Evolutionary conservation across 768 basidiomycete genomes (phyloP), one percentile per base, ranked within the genome.

Genomic region (Phlegmacium glaucopus): DNA sequence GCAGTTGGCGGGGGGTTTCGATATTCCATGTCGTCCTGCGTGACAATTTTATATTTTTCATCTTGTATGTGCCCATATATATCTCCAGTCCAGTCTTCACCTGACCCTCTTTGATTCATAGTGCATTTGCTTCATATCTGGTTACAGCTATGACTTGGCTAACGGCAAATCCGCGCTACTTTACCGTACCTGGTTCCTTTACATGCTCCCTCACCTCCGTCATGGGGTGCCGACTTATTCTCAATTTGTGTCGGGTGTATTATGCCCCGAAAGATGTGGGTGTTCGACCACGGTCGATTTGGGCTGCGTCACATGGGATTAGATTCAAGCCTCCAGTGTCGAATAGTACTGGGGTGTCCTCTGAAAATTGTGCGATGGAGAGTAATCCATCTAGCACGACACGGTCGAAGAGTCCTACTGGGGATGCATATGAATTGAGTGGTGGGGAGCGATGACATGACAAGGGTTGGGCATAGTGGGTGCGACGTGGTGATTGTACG

Each of bases 221-320:
- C 18, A 55, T 61, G 50, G 58, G 62, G 8, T 61, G 58, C 30
- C 57, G 63, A 43, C 48, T 67, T 26, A 56, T 67, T 45, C 59
- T 67, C 39, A 66, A 65, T 47, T 59, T 67, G 9, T 61, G 53
- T 40, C 46, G 61, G 30, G 61, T 61, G 8, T 63, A 56, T 47
- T 58, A 62, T 36, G 45, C 60, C 6, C 27, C 39, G n/a, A 46
- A 47, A n/a, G 15, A 42, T 0, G 30, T 38, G 3, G 46, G 13
- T 9, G 48, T 36, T 12, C 45, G 36, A 1, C 52, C 48, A 35
- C 9, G 4, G 38, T 55, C 54, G 11, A 55, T 55, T 16, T 55
- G 54, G 54, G 53, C 45, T 1, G 53, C 48, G 34, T 50, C 53
- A 13, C 17, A 34, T 4, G 47, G 39, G 18, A 46, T 54, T 29